Evolutionary conservation across 1,284 basidiomycete species (phyloP).

Genomic region (Melanopsichium pennsylvanicum): DNA sequence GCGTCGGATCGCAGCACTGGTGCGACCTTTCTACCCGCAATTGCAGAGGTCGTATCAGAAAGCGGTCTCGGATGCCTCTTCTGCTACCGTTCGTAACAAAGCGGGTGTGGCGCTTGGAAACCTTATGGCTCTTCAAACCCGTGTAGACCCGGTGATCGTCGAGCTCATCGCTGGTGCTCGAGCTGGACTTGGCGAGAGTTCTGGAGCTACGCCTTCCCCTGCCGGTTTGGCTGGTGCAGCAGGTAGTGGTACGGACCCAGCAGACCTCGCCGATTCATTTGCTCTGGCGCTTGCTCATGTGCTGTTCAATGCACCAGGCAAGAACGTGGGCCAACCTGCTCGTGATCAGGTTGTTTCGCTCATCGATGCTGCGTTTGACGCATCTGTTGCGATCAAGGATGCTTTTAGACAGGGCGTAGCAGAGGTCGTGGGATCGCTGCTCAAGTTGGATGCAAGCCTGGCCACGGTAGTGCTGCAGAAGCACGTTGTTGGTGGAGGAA

Average conservation of each 20-base stretch:
- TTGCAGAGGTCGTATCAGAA: slow-evolving; percentile 97
- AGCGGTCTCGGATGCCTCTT: slow-evolving; percentile 82
- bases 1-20: slow-evolving; percentile 79
- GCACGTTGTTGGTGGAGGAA: slow-evolving; percentile 21
- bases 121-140: slow-evolving; percentile 77
- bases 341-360: slow-evolving; percentile 78
- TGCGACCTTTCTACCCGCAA: slow-evolving; percentile 98
- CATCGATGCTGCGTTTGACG: slow-evolving; percentile 77
- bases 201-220: slow-evolving; percentile 3
- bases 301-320: slow-evolving; percentile 73
- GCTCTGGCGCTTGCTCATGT: slow-evolving; percentile 81
- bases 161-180: slow-evolving; percentile 73
- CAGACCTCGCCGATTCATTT: slow-evolving; percentile 72
- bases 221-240: slow-evolving; percentile 26
- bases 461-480: slow-evolving; percentile 21
- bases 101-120: slow-evolving; percentile 85
- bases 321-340: slow-evolving; percentile 80
- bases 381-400: slow-evolving; percentile 66
- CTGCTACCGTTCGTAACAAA: slow-evolving; percentile 79
- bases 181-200: slow-evolving; percentile 70
- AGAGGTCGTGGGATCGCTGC: slow-evolving; percentile 74
- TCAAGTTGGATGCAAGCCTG: slow-evolving; percentile 68
- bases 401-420: slow-evolving; percentile 74
- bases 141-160: slow-evolving; percentile 77
- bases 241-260: slow-evolving; percentile 23